These are phyloP conservation scores for Exobasidium cylindrosporum DNA, from an alignment of 1,284 basidiomycete species.

Conservation along the genomic window DNA sequence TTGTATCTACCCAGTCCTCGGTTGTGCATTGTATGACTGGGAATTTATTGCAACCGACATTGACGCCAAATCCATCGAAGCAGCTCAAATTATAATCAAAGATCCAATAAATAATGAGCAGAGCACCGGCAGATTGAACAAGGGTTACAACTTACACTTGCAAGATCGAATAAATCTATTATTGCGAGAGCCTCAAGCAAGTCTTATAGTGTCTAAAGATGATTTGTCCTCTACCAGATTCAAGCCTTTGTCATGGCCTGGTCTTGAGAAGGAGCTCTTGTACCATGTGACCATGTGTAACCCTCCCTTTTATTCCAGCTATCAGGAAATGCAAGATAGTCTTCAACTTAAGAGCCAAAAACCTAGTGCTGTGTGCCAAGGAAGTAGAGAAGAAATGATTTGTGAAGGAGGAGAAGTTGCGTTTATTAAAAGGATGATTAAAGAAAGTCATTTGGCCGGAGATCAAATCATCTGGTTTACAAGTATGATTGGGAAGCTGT, in stretches of 20 bases:
- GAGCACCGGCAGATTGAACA: slow-evolving; percentile 43
- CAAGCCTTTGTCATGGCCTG: slow-evolving; percentile 30
- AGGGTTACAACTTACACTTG: slow-evolving; percentile 60
- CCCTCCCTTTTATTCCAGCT: slow-evolving; percentile 81
- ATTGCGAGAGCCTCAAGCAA: slow-evolving; percentile 56
- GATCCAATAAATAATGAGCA: slow-evolving; percentile 63
- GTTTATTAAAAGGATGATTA: slow-evolving; percentile 75
- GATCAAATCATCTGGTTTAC: slow-evolving; percentile 69
- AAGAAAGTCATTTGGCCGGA: slow-evolving; percentile 63
- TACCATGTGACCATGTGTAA: slow-evolving; percentile 77
- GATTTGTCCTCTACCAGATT: not conserved
- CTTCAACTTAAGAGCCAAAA: slow-evolving; percentile 20
- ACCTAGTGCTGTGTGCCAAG: slow-evolving; percentile 64
- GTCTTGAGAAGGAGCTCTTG: not conserved
- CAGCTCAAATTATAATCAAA: slow-evolving; percentile 60
- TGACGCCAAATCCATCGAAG: slow-evolving; percentile 32
- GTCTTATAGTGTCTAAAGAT: slow-evolving; percentile 59
- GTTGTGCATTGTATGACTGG: slow-evolving; percentile 52
- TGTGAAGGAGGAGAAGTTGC: slow-evolving; percentile 76
- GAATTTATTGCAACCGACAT: slow-evolving; percentile 36
- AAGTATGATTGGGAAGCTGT: slow-evolving; percentile 81
- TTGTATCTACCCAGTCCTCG: slow-evolving; percentile 80
- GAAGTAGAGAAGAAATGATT: slow-evolving; percentile 78
- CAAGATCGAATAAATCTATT: slow-evolving; percentile 61
- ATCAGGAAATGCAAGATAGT: slow-evolving; percentile 63